A percentile compares a stretch with the other conserved stretches of the same genome.
Evolutionary conservation across 2,329 filamentous ascomycete genomes (phyloP).

Genomic region (Clonostachys chloroleuca): DNA sequence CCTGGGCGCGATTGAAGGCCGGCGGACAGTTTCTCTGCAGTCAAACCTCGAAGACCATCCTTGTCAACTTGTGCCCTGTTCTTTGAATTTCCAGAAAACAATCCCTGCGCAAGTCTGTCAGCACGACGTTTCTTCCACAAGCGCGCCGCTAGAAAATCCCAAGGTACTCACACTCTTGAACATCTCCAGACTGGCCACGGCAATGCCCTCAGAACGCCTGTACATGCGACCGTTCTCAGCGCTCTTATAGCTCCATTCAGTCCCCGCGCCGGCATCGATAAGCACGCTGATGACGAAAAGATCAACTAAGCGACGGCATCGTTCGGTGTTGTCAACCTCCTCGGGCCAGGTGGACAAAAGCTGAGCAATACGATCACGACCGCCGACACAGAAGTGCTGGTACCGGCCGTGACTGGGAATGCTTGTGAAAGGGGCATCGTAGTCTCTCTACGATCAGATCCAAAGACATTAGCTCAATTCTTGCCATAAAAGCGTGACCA

Average conservation of each 20-base stretch:
- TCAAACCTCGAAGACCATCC: conserved; percentile 70
- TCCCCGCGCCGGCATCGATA: conserved; percentile 85
- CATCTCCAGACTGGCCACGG: conserved; percentile 77
- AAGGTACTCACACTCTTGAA: conserved; percentile 64
- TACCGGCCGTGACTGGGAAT: conserved; percentile 87
- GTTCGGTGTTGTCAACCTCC: conserved; percentile 66
- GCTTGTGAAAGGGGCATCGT: conserved; percentile 46
- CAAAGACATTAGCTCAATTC: conserved; percentile 1
- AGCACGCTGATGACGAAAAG: conserved; percentile 77
- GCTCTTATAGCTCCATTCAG: conserved; percentile 88
- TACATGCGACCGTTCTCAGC: conserved; percentile 81
- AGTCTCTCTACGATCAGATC: conserved; percentile 38
- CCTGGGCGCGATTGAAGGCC: conserved; percentile 79
- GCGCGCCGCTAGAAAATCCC: too few relatives aligned
- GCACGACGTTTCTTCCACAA: neutral
- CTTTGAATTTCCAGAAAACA: conserved; percentile 77
- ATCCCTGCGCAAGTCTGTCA: conserved; percentile 44
- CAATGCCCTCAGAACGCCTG: conserved; percentile 81
- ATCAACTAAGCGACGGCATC: conserved; percentile 71
- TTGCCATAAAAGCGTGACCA: neutral
- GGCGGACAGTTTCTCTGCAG: conserved; percentile 67
- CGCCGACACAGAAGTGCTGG: conserved; percentile 82
- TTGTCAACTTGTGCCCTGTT: conserved; percentile 92
- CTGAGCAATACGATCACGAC: conserved; percentile 67
- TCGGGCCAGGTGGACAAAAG: conserved; percentile 66